Evolutionary conservation across 495 filamentous ascomycete genomes (phyloP), one percentile per base, ranked within the genome.

Genomic region (Hypoxylon fuscum): DNA sequence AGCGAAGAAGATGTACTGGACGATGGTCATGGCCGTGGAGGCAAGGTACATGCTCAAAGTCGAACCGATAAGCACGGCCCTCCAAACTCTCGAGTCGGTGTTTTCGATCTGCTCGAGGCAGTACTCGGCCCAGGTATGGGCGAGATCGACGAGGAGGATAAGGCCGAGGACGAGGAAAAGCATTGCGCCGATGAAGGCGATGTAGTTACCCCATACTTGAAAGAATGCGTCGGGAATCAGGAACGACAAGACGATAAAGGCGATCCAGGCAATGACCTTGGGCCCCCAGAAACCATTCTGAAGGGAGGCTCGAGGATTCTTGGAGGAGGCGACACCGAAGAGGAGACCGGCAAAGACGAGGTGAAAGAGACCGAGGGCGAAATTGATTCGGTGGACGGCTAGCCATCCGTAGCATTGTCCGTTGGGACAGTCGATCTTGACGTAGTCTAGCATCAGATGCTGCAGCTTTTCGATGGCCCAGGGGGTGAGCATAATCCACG

Each of bases 401-500:
- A 96, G 88, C 84, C 93, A 98, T 40, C 95, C 95, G 69, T 95
- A 88, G 75, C 95, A 98, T 68, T 93, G 83, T 61, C 96, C 93
- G 15, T 91, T 92, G 32, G 90, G 87, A 71, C 95, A 98, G 64
- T 84, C 87, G 66, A 98, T 95, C 66, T 90, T 90, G 77, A 98
- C 92, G 71, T 97, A 97, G 76, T 98, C 92, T 45, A 98, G 80
- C 23, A 92, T 94, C 43, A 98, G 75, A 62, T 94, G 85, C 71
- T 97, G 87, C 8, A 98, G 80, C 70, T 97, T 97, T 68, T 96
- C 93, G 73, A 97, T 88, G 12, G 95, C 95, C 95, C 96, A 98
- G 58, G 92, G 92, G 7, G 95, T 98, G 82, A 98, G 93, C 93
- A 98, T 96, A 29, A 98, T 90, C 95, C 95, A 98, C 23, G 96